Evolutionary conservation across 1,284 basidiomycete species (phyloP), one percentile per base, ranked within the genome.

Genomic region (Tetrapyrgos nigripes): DNA sequence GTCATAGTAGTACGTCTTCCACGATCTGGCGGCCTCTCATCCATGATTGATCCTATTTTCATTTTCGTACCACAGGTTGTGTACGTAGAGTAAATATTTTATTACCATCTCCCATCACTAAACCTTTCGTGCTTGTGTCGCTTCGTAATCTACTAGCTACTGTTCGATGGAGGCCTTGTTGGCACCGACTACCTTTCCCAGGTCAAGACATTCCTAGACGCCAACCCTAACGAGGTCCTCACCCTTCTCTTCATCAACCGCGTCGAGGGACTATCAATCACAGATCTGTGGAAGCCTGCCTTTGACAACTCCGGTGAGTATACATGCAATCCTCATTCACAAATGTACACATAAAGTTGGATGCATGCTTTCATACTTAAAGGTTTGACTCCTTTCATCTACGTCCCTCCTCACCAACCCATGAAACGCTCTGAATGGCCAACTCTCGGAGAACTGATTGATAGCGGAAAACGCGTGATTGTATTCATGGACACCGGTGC

Each of bases 161-260:
- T 86, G 8, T 86, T 86, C 57, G 86, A 92, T 64, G 87, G 85
- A n/a, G 89, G 91, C 26, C 73, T 77, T 0, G 83, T 93, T 10
- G 70, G n/a, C n/a, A n/a, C 79, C 9, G 72, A 75, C 60, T 92
- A 90, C 70, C 79, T 93, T n/a, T 66, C 72, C 13, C 78, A 70
- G 14, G 87, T 92, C 67, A 83, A 84, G 63, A 73, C 78, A 3
- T 95, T 84, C 80, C 74, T 92, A 37, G 81, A 84, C 58, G 72
- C 78, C 3, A 91, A 94, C 72, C 88, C 90, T 0, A 87, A 86
- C 66, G 91, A 93, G 72, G 88, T 92, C 60, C 66, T 92, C 59
- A 89, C 89, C 0, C 71, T 92, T 59, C 73, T 92, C 45, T 85
- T 92, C 67, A 89, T 89, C 50, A 92, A 92, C 72, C 83, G 82